A percentile compares a stretch with the other conserved stretches of the same genome.
Conservation (phyloP, 2,329 filamentous ascomycete genomes). For the Aureobasidium sp. region DNA sequence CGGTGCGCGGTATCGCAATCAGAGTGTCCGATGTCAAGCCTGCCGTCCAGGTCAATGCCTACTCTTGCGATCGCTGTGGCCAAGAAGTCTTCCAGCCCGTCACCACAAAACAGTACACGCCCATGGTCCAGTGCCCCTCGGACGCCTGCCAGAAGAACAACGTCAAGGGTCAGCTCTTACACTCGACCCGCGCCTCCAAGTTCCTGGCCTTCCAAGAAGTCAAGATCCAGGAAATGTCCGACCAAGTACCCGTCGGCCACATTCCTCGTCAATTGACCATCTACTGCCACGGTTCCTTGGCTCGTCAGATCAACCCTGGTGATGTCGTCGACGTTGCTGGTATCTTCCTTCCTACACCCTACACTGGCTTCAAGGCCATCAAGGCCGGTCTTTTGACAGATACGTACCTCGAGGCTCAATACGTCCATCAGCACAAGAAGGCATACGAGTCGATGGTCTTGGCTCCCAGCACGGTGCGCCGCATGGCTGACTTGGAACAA, state of each 20-base stretch:
- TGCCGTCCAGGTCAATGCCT: slow-evolving; percentile 93
- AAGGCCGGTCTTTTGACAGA: slow-evolving; percentile 92
- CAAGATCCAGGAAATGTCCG: slow-evolving; percentile 98
- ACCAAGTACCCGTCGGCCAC: slow-evolving; percentile 95
- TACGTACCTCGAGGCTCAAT: slow-evolving; percentile 90
- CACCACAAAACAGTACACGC: slow-evolving; percentile 81
- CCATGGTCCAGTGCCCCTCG: slow-evolving; percentile 78
- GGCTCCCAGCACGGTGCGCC: slow-evolving; percentile 66
- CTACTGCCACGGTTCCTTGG: slow-evolving; percentile 78
- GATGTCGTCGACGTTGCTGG: slow-evolving; percentile 91
- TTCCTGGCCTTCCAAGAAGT: slow-evolving; percentile 97
- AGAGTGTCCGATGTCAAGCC: slow-evolving; percentile 97
- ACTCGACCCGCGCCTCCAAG: slow-evolving; percentile 87
- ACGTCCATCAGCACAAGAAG: slow-evolving; percentile 94
- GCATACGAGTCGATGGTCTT: slow-evolving; percentile 88
- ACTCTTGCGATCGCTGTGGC: slow-evolving; percentile 93
- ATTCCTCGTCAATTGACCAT: slow-evolving; percentile 88
- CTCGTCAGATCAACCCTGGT: slow-evolving; percentile 81
- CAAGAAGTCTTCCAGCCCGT: slow-evolving; percentile 97
- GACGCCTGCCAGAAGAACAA: slow-evolving; percentile 85
- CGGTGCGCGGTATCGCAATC: slow-evolving; percentile 86
- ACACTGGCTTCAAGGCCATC: slow-evolving; percentile 98
- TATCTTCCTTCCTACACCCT: slow-evolving; percentile 93
- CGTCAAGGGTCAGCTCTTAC: slow-evolving; percentile 83
- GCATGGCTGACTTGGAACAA: slow-evolving; percentile 76